Base-by-base conservation (phyloP, 2,329 filamentous ascomycete species). In the Chrysoporthe deuterocubensis region DNA sequence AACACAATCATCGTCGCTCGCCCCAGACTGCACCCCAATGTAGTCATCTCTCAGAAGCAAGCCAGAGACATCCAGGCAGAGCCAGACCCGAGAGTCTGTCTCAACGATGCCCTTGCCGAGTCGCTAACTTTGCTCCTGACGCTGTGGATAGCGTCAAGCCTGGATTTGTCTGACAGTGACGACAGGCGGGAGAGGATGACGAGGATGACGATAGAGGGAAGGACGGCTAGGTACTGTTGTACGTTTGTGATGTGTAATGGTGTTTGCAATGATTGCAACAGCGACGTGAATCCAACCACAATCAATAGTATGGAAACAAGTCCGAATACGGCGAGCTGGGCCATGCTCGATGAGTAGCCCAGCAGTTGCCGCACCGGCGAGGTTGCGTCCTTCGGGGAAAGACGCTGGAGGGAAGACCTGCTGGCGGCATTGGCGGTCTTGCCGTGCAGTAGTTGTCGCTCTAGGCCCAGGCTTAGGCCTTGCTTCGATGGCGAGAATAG, bases 281-380 rank as follows among this genome's bases (percentile, higher is more conserved):
- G 66, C 62, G 54, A 43, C 18, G 62, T 67, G 65, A 67, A 61
- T 42, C 67, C 58, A 48, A 68, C 67, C 64, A 66, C 58, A 57
- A 67, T 63, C 62, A 67, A 42, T 48, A 67, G 46, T 40, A 69
- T 64, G 66, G 62, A 68, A 66, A 69, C 68, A 69, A 69, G 59
- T 54, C 68, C 68, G 44, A 64, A 64, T 64, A 43, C 68, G 66
- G 48, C 65, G 62, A 69, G 68, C 62, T 65, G 68, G 48, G 63
- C 40, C 48, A 52, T 26, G 34, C 7, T 50, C 43, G 52, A 43
- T 14, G 67, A 50, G 8, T 54, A 37, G 18, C 40, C 26, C 59
- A 64, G 66, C 66, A 59, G 32, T 68, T 68, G 68, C 57, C 68
- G 66, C 63, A 67, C 62, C 66, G 62, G 68, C 26, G 48, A 59